Evolutionary conservation across 2,329 filamentous ascomycete species (phyloP).

Genomic region (Monosporascus ibericus): DNA sequence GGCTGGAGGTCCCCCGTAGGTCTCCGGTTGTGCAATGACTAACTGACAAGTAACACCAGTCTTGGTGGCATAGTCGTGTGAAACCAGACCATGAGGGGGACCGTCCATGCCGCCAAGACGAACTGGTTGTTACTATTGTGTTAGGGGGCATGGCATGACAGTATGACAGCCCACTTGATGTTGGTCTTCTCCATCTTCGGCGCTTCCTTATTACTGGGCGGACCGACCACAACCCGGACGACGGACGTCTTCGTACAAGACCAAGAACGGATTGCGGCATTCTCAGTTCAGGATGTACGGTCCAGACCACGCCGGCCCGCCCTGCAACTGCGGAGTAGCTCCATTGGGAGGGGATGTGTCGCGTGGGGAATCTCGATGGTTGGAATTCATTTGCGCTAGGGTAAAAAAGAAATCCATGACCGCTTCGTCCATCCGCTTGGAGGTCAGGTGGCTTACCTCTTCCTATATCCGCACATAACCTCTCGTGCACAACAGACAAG

Average conservation of each 20-base stretch:
- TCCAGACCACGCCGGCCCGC: not conserved
- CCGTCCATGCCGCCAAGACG: not conserved
- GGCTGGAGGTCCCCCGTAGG: not conserved
- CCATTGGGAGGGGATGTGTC: not conserved
- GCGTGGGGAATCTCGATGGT: not conserved
- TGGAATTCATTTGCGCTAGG: not conserved
- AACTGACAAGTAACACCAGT: not conserved
- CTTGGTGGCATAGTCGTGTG: not conserved
- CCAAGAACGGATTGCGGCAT: not conserved
- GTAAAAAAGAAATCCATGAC: too few species aligned
- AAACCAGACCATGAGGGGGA: not conserved
- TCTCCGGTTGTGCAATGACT: not conserved
- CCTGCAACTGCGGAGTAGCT: not conserved
- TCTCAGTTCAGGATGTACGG: not conserved
- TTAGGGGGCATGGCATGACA: not conserved
- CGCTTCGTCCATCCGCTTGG: not conserved
- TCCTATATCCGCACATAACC: not conserved
- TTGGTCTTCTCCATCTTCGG: not conserved
- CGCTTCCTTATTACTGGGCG: not conserved
- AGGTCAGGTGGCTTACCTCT: not conserved
- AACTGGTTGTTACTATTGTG: not conserved
- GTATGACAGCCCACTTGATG: not conserved
- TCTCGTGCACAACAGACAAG: not conserved
- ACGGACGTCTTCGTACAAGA: not conserved
- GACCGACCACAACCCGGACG: not conserved